Evolutionary conservation across 2,329 filamentous ascomycete genomes (phyloP).

Genomic region (Claviceps sp.): DNA sequence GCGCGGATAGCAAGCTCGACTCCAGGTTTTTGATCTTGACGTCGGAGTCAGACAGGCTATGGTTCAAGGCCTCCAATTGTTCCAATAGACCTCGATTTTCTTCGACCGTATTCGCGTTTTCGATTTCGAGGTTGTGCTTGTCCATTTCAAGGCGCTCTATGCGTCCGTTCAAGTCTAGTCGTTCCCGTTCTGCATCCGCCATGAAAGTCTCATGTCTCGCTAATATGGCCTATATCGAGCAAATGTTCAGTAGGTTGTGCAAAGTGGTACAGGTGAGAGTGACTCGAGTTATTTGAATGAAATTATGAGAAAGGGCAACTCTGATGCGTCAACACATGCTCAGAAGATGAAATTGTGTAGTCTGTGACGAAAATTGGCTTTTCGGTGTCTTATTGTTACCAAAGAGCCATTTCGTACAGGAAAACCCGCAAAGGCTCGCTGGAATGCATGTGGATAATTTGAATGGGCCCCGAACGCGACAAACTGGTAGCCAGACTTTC

Average conservation of each 20-base stretch:
- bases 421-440: background rate
- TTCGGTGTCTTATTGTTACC: background rate
- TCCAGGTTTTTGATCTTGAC: constrained; percentile 65
- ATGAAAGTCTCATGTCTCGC: constrained; percentile 90
- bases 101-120: constrained; percentile 65
- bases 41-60: constrained; percentile 66
- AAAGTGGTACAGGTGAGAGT: constrained; percentile 2
- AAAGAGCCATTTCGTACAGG: background rate
- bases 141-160: constrained; percentile 65
- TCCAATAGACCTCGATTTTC: constrained; percentile 73
- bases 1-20: constrained; percentile 61
- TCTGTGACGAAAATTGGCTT: no score
- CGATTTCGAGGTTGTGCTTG: constrained; percentile 60
- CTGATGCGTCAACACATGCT: background rate
- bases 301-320: background rate
- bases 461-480: background rate
- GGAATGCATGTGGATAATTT: constrained; percentile 4
- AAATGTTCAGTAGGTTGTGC: constrained; percentile 52
- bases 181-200: constrained; percentile 79
- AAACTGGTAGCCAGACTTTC: background rate
- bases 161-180: constrained; percentile 53
- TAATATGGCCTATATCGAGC: constrained; percentile 66
- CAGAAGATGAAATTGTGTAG: background rate
- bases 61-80: constrained; percentile 75
- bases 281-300: background rate